These are phyloP conservation scores for Gastrolobium bilobum DNA, from an alignment of 306 rosid species.

Conservation along the genomic window DNA sequence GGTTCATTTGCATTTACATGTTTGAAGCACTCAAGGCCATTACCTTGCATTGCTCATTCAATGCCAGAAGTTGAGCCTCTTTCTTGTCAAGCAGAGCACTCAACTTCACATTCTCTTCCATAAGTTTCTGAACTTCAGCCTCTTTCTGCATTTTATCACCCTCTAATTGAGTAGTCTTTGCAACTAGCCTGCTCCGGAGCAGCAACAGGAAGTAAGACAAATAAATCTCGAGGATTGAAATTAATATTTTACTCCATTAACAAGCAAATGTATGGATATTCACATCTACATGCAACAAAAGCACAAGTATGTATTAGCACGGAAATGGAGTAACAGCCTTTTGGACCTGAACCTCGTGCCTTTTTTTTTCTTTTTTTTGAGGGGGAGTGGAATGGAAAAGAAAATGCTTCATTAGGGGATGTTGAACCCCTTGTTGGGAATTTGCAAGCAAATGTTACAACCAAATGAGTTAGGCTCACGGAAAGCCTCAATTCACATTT, in stretches of 20 bases:
- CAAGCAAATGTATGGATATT: not conserved
- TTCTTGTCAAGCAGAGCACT: constrained; percentile 91
- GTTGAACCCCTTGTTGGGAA: too few species aligned
- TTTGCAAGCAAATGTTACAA: not conserved
- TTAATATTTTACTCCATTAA: constrained; percentile 3
- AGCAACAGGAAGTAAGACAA: constrained; percentile 41
- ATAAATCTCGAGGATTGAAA: constrained; percentile 6
- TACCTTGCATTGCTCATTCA: constrained; percentile 94
- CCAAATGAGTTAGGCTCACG: not conserved
- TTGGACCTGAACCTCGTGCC: not conserved
- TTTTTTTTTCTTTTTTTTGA: not conserved
- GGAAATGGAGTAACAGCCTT: not conserved
- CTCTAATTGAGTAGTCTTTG: constrained; percentile 81
- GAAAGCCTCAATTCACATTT: constrained; percentile 2
- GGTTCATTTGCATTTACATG: constrained; percentile 54
- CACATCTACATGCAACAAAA: not conserved
- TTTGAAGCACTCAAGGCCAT: constrained; percentile 85
- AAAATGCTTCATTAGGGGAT: not conserved
- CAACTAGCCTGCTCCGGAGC: constrained; percentile 71
- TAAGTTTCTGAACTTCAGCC: constrained; percentile 85
- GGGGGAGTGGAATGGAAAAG: not conserved
- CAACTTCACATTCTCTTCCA: constrained; percentile 88
- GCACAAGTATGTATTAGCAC: not conserved
- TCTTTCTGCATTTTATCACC: constrained; percentile 92
- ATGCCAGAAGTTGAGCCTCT: constrained; percentile 92